Evolutionary conservation across 192 early-diverging fungal species (phyloP), one percentile per base, ranked within the genome.

Genomic region (Coemansia sp.): DNA sequence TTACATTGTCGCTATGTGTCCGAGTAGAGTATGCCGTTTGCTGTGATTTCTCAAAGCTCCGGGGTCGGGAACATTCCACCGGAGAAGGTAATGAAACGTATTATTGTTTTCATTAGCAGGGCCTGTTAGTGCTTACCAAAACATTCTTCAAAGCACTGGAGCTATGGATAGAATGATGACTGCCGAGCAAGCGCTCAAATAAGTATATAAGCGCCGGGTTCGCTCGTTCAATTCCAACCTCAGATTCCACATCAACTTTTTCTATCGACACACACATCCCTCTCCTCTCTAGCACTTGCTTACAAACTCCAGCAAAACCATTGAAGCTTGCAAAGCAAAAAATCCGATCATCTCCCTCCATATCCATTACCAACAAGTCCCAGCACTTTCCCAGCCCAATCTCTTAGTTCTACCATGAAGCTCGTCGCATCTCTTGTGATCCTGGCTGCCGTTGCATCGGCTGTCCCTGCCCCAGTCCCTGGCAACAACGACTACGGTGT

Each of bases 381-480:
- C 53, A 10, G 37, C 9, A 3, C 24, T 41, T 41, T 37, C 10
- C 25, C 27, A 53, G 39, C 42, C 30, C 17, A 14, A 23, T 44
- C 30, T 42, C 17, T 44, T 51, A 25, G 34, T 5, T 44, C 19
- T 37, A 57, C 58, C 8, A 71, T 71, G 69, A 71, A 71, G 69
- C 51, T 62, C 50, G 38, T 59, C 22, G 33, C 53, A 22, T 65
- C 63, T 13, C 43, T 71, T 23, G 48, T 71, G 41, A 55, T 63
- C 12, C 63, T 71, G 17, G 62, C 69, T 12, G 63, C 40, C 23
- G 43, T 55, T 17, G 59, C 55, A 0, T 24, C 59, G 9, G 63
- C 69, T 15, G 23, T 50, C 13, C 63, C 69, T 15, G 34, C 58
- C 2, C 59, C 52, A 15, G 41, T 53, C 25, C 15, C 55, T 14